A percentile compares a stretch with the other conserved stretches of the same genome.
phyloP scores from a whole-genome alignment of 352 stramenopile genomes.

The Phytophthora pinifolia region DNA sequence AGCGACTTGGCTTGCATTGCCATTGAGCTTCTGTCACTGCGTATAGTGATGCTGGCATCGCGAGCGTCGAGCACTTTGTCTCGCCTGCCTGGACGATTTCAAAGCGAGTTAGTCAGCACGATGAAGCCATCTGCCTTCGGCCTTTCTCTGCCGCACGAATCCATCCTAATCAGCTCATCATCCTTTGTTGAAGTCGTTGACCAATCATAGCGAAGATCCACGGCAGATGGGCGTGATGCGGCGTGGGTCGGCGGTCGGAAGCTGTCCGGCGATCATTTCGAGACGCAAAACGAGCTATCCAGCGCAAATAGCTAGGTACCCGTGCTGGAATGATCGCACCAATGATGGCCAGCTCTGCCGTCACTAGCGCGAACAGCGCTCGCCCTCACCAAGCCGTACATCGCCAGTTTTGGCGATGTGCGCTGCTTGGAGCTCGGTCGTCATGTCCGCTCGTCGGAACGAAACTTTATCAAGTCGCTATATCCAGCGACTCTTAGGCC shows the following conservation, averaged over 20 bases:
- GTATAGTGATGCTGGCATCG: too few relatives aligned
- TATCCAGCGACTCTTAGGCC: constrained; percentile 9
- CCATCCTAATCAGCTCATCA: constrained; percentile 22
- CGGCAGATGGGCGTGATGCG: constrained; percentile 19
- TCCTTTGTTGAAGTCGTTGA: constrained; percentile 12
- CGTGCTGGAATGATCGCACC: constrained; percentile 14
- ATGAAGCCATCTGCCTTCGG: constrained; percentile 5
- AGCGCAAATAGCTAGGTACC: too few relatives aligned
- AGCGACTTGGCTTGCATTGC: too few relatives aligned
- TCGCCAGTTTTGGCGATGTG: too few relatives aligned
- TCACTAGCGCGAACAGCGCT: background rate
- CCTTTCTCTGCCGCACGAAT: constrained; percentile 8
- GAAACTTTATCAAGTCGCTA: background rate
- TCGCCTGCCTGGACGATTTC: background rate
- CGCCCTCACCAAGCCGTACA: too few relatives aligned
- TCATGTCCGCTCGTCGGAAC: constrained; percentile 5
- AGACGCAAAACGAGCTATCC: too few relatives aligned
- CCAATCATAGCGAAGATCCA: constrained; percentile 19
- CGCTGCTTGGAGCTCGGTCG: background rate
- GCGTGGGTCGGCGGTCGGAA: constrained; percentile 4
- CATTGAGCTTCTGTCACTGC: too few relatives aligned
- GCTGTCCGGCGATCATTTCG: constrained; percentile 1
- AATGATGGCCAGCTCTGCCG: background rate
- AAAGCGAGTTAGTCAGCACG: constrained; percentile 2
- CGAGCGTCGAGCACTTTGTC: background rate